Conservation (phyloP, 106 monocot species). For the Dendrobium nobile region DNA sequence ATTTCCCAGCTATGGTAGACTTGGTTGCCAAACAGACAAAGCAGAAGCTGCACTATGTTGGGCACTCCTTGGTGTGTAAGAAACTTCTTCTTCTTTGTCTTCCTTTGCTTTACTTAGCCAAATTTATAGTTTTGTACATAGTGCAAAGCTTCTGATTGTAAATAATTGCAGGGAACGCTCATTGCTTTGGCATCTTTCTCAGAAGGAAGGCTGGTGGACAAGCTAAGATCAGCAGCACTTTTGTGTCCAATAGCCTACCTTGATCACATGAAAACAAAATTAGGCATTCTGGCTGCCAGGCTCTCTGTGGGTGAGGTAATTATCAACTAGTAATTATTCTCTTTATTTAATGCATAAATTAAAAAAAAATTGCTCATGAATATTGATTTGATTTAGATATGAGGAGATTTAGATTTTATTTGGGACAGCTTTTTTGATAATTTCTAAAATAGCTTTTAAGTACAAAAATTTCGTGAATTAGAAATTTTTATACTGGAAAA, state of each 20-base stretch:
- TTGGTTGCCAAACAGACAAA: slow-evolving; percentile 43
- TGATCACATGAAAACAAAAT: slow-evolving; percentile 48
- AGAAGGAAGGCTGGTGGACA: slow-evolving; percentile 45
- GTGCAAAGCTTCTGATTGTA: neutral
- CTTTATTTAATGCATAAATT: neutral
- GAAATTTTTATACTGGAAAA: no score
- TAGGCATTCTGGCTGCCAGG: slow-evolving; percentile 51
- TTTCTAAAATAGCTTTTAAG: no score
- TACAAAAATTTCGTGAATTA: no score
- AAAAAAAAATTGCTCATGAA: no score
- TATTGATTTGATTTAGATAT: no score
- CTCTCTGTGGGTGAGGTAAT: slow-evolving; percentile 48
- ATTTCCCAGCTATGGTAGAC: slow-evolving; percentile 45
- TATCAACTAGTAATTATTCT: slow-evolving; percentile 10
- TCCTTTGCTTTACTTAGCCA: no score
- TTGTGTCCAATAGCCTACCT: slow-evolving; percentile 56
- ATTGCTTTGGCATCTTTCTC: slow-evolving; percentile 57
- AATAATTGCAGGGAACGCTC: slow-evolving; percentile 43
- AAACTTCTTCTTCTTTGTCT: neutral
- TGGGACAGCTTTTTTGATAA: no score
- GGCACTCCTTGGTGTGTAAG: slow-evolving; percentile 46
- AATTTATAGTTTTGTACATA: no score
- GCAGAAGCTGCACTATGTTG: slow-evolving; percentile 62
- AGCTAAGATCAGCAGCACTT: slow-evolving; percentile 44
- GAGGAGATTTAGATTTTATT: no score